A percentile compares a stretch with the other conserved stretches of the same genome.
phyloP scores from a whole-genome alignment of 2,329 filamentous ascomycete species.

The Paracoccidioides brasiliensis region DNA sequence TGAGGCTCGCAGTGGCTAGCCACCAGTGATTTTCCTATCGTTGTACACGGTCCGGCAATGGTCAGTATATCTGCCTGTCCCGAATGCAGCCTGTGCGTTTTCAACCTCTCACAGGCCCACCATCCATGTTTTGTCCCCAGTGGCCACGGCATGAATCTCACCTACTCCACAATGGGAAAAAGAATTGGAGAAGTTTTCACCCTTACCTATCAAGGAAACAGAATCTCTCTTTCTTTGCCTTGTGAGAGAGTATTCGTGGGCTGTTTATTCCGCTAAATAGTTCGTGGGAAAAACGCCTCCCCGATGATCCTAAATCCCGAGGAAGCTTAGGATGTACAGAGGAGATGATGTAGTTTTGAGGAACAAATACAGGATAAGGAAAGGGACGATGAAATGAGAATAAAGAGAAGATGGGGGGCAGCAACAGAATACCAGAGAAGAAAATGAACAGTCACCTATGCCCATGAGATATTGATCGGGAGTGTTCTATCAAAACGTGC shows the following conservation, averaged over 20 bases:
- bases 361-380: background rate
- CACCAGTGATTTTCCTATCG: background rate
- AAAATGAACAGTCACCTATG: background rate
- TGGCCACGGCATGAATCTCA: background rate
- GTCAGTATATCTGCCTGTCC: background rate
- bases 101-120: too few relatives aligned
- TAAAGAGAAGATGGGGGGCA: too few relatives aligned
- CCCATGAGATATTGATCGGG: too few relatives aligned
- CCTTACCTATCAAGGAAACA: background rate
- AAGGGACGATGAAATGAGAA: background rate
- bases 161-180: too few relatives aligned
- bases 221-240: background rate
- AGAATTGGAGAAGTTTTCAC: too few relatives aligned
- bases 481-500: too few relatives aligned
- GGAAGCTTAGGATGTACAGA: background rate
- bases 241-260: background rate
- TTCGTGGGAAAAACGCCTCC: background rate
- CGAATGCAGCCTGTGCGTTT: background rate
- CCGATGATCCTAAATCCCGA: background rate
- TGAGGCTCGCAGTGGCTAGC: constrained; percentile 5
- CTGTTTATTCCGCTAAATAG: background rate
- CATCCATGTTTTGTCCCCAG: background rate
- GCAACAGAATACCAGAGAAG: background rate
- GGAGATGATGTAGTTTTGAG: background rate
- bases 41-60: background rate